Percentiles rank a stretch among this genome's conserved stretches.
Conservation (phyloP, 2,329 filamentous ascomycete species). For the Penicillium vulpinum region DNA sequence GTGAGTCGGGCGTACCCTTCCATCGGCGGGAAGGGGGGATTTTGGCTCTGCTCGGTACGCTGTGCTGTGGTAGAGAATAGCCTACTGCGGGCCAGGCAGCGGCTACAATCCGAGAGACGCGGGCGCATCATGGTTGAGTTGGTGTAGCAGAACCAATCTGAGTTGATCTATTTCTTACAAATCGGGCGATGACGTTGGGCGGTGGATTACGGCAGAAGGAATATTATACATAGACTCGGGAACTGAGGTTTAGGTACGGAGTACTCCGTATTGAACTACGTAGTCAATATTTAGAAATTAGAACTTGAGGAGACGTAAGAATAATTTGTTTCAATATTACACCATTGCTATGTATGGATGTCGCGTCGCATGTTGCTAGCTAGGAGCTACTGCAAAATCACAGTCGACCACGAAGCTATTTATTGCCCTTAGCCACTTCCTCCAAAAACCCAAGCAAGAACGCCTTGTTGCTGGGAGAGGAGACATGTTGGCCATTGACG, state of each 20-base stretch:
- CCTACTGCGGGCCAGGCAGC: constrained; percentile 29
- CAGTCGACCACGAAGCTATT: constrained; percentile 17
- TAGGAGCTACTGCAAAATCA: background rate
- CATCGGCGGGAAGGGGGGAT: constrained; percentile 39
- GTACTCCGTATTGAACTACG: background rate
- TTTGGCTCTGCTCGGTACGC: constrained; percentile 13
- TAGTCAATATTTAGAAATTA: background rate
- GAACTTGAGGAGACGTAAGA: background rate
- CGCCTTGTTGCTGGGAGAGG: constrained; percentile 68
- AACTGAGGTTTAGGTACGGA: no score
- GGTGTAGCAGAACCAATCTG: constrained; percentile 11
- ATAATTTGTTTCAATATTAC: background rate
- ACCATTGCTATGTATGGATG: constrained; percentile 1
- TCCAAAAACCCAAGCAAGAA: constrained; percentile 77
- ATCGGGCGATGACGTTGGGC: constrained; percentile 30
- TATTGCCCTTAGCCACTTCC: constrained; percentile 49
- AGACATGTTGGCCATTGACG: constrained; percentile 47
- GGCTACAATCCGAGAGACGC: constrained; percentile 31
- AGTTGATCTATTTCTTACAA: constrained; percentile 24
- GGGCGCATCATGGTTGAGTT: constrained; percentile 35
- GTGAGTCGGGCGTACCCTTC: constrained; percentile 57
- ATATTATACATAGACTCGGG: no score
- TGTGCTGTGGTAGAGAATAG: constrained; percentile 32
- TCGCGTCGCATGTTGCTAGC: no score
- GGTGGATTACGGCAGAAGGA: constrained; percentile 29